Base-by-base conservation (phyloP, 768 basidiomycete species). In the Mycena galericulata region DNA sequence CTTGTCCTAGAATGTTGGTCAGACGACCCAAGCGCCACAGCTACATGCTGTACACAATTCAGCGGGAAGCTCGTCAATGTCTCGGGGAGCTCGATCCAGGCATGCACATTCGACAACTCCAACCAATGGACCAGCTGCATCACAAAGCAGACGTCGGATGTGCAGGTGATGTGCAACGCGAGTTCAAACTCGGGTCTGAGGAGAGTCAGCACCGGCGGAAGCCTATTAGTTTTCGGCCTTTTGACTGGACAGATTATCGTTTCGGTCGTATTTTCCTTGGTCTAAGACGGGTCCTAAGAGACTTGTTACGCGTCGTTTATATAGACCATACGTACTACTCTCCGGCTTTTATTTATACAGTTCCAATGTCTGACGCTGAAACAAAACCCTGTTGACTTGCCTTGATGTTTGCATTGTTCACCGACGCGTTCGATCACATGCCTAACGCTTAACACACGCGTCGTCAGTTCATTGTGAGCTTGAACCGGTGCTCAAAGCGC, bases 1-100 rank as follows among this genome's bases (percentile, higher is more conserved):
- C n/a, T n/a, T n/a, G n/a, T n/a, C n/a, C n/a, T n/a, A 62, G 61
- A 62, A 50, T 62, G 61, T 30, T 62, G 61, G 61, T 14, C 61
- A 4, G 27, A 26, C 40, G 22, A 43, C n/a, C 40, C 51, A 0
- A 12, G 17, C 17, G 61, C 50, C n/a, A 20, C 38, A 12, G 49
- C 61, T 45, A 10, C 29, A 6, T 62, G 61, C 36, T 62, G 61
- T 30, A 6, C 61, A 1, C 27, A 53, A 11, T 22, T 62, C 50
- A 43, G 34, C 27, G 61, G 38, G 17, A 62, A 38, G 22, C 61
- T 49, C 7, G 49, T 62, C 14, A 40, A 15, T 8, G 50, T 62
- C 20, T 30, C 51, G 50, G 61, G 61, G 7, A 62, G 61, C 40
- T 8, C 27, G 1, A 43, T 62, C 18, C 38, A 62, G 22, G 61